These are phyloP conservation scores for Fusarium dlaminii DNA, from an alignment of 2,329 filamentous ascomycete species.

Conservation along the genomic window DNA sequence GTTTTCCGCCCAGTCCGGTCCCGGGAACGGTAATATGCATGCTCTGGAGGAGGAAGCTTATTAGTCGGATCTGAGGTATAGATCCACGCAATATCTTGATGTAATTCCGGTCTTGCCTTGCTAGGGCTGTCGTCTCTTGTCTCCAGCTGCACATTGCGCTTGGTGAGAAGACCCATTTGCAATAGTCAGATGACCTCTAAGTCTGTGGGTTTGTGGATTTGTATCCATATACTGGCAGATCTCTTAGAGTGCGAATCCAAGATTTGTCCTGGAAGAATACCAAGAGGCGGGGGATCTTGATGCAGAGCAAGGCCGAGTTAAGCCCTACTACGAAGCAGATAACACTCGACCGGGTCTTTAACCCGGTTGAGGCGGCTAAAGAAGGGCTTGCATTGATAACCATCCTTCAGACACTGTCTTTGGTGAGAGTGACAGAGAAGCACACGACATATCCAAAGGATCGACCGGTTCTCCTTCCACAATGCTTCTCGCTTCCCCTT, in stretches of 20 bases:
- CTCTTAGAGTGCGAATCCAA: not conserved
- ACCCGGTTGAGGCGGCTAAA: conserved; percentile 6
- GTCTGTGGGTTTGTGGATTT: conserved; percentile 18
- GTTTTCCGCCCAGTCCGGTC: conserved; percentile 34
- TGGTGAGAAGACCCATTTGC: conserved; percentile 14
- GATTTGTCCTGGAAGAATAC: not conserved
- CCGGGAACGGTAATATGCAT: conserved; percentile 36
- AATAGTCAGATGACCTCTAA: conserved; percentile 24
- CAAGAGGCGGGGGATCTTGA: conserved; percentile 5
- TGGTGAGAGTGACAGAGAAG: conserved; percentile 1
- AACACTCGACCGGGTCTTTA: conserved; percentile 7
- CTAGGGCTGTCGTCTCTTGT: conserved; percentile 28
- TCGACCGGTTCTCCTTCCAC: conserved; percentile 13
- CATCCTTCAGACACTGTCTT: conserved; percentile 3
- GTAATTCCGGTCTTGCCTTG: conserved; percentile 5
- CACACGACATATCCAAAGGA: conserved; percentile 29
- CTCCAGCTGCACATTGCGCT: not conserved
- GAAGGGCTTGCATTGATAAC: not conserved
- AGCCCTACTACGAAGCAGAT: not conserved
- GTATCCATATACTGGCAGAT: conserved; percentile 20
- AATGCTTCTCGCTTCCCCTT: conserved; percentile 12
- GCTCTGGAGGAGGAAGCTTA: conserved; percentile 30
- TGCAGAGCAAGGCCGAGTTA: not conserved
- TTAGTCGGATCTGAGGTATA: conserved; percentile 31
- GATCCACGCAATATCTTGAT: conserved; percentile 26